Conservation (phyloP, 495 filamentous ascomycete genomes). For the Bryoglossum gracile region DNA sequence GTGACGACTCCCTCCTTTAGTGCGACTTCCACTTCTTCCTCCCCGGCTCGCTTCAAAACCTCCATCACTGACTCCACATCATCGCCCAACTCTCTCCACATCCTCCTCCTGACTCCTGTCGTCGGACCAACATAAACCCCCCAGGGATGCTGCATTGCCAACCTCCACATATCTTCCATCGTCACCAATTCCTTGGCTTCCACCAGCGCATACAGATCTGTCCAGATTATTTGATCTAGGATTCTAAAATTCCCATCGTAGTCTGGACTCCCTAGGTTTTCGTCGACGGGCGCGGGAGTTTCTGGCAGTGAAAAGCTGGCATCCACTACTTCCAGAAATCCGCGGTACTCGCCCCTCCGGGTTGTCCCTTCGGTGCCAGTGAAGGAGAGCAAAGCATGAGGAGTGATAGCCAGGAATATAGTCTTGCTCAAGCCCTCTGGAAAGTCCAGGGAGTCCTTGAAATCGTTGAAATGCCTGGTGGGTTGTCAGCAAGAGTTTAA, state of each 20-base stretch:
- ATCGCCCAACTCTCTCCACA: slow-evolving; percentile 6
- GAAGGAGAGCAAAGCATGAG: slow-evolving; percentile 23
- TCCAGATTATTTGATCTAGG: slow-evolving; percentile 30
- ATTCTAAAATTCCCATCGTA: slow-evolving; percentile 30
- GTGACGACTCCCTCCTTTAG: too few relatives aligned
- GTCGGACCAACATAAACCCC: slow-evolving; percentile 31
- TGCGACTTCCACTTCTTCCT: too few relatives aligned
- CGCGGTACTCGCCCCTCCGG: slow-evolving; percentile 1
- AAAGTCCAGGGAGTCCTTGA: not conserved
- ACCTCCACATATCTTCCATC: slow-evolving; percentile 28
- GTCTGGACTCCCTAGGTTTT: not conserved
- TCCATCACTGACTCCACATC: too few relatives aligned
- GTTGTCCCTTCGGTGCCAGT: not conserved
- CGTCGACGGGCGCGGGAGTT: slow-evolving; percentile 3
- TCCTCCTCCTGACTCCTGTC: slow-evolving; percentile 14
- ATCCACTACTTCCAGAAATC: slow-evolving; percentile 28
- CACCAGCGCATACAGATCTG: slow-evolving; percentile 27
- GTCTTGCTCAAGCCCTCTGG: slow-evolving; percentile 18
- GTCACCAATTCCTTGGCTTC: slow-evolving; percentile 6
- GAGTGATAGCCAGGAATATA: slow-evolving; percentile 24
- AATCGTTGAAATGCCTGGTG: slow-evolving; percentile 21
- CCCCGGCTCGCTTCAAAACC: too few relatives aligned
- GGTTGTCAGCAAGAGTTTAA: slow-evolving; percentile 1
- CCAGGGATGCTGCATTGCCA: slow-evolving; percentile 29
- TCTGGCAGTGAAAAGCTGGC: slow-evolving; percentile 18